Conservation (phyloP, 306 rosid genomes). For the Astragalus membranaceus region DNA sequence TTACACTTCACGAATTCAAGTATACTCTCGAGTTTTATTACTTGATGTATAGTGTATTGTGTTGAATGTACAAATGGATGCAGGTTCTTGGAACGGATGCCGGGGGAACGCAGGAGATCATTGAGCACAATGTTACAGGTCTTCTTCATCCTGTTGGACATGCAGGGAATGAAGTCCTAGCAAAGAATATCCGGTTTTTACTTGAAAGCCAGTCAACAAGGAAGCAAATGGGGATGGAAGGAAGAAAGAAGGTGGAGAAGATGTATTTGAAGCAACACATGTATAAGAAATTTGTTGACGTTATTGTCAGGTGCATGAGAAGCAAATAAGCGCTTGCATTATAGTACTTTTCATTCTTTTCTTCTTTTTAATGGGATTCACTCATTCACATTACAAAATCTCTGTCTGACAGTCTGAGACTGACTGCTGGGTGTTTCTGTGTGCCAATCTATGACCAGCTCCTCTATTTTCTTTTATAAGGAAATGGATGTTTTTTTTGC, state of each 20-base stretch:
- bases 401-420: no score
- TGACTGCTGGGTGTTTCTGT: background rate
- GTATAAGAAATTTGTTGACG: slow-evolving; percentile 83
- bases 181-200: slow-evolving; percentile 54
- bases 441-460: slow-evolving; percentile 6
- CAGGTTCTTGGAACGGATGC: slow-evolving; percentile 94
- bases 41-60: background rate
- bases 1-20: background rate
- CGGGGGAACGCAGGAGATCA: slow-evolving; percentile 87
- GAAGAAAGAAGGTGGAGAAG: slow-evolving; percentile 67
- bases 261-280: slow-evolving; percentile 84
- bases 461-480: background rate
- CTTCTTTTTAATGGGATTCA: slow-evolving; percentile 17
- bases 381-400: slow-evolving; percentile 1
- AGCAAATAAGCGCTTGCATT: slow-evolving; percentile 36
- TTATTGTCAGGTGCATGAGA: slow-evolving; percentile 78
- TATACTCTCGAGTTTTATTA: background rate
- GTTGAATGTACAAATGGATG: background rate
- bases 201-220: slow-evolving; percentile 56
- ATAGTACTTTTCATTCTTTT: slow-evolving; percentile 16
- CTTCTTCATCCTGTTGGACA: slow-evolving; percentile 82
- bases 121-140: slow-evolving; percentile 81
- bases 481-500: background rate
- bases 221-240: slow-evolving; percentile 74
- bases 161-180: slow-evolving; percentile 48